A percentile compares a stretch with the other conserved stretches of the same genome.
These are phyloP conservation scores for Calonectria ilicicola DNA, from an alignment of 2,329 filamentous ascomycete genomes.

Conservation along the genomic window DNA sequence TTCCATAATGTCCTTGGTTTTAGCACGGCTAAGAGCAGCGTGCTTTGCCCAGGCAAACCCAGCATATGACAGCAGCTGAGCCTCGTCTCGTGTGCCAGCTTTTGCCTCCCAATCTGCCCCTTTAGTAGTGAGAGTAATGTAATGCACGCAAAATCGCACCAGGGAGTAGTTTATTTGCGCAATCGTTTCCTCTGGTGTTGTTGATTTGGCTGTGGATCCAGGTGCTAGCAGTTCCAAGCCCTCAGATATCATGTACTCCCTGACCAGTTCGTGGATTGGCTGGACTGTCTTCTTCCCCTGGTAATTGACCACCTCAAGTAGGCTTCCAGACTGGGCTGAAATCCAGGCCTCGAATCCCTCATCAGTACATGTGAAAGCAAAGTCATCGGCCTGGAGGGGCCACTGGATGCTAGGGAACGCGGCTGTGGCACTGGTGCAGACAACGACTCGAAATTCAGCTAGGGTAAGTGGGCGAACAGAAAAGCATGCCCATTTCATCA, in stretches of 20 bases:
- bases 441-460: background rate
- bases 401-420: background rate
- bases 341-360: background rate
- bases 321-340: background rate
- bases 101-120: background rate
- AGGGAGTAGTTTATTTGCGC: background rate
- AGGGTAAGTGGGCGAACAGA: background rate
- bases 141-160: background rate
- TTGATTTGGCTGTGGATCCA: background rate
- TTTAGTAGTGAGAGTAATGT: background rate
- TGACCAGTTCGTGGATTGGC: background rate
- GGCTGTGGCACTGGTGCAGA: background rate
- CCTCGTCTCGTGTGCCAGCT: background rate
- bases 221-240: background rate
- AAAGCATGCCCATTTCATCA: background rate
- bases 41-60: background rate
- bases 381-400: background rate
- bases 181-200: background rate
- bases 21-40: background rate
- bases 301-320: background rate
- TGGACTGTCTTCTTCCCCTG: background rate
- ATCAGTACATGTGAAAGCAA: background rate
- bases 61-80: background rate
- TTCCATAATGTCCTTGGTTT: background rate
- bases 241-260: background rate